Evolutionary conservation across 1,139 yeast genomes (phyloP), one percentile per base, ranked within the genome.

Genomic region (Waltiozyma sp.): DNA sequence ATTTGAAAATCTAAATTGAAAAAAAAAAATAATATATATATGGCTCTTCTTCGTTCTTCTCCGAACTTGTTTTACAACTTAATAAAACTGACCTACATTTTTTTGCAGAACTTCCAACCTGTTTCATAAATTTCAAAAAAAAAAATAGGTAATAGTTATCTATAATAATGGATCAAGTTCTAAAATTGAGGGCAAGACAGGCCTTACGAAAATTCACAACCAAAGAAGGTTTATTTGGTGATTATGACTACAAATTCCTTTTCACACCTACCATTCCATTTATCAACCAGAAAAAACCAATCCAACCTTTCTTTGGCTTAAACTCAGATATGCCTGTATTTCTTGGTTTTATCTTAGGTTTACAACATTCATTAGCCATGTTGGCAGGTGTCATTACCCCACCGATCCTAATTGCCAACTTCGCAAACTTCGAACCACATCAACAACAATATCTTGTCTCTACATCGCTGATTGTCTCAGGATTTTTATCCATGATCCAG

Each of bases 301-400:
- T 75, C 40, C 80, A 85, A 56, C 94, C 95, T 13, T 87, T 87
- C 61, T 87, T 87, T 55, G 87, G 91, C 2, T 64, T 87, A 40
- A 66, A 86, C 58, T 76, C 82, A 37, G 84, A 80, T 7, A 79
- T 88, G 77, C 96, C 96, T 0, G 54, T 86, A 19, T 57, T 83
- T 14, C 66, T 87, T 43, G 95, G 95, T 1, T 62, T 83, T 43
- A 51, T 55, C 15, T 71, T 88, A 39, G 96, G 96, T 15, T 71
- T 88, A 52, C 96, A 87, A 64, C 96, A 88, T 59, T 69, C 94
- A 1, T 65, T 88, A 52, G 81, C 96, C 38, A 85, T 87, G 95
- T 65, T 88, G 64, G 96, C 95, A 10, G 96, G 96, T 55, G 76
- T 88, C 41, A 82, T 83, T 37, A 70, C 94, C n/a, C 95, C 95